A percentile compares a stretch with the other conserved stretches of the same genome.
Evolutionary conservation across 2,329 filamentous ascomycete genomes (phyloP).

Genomic region (Fusarium sp.): DNA sequence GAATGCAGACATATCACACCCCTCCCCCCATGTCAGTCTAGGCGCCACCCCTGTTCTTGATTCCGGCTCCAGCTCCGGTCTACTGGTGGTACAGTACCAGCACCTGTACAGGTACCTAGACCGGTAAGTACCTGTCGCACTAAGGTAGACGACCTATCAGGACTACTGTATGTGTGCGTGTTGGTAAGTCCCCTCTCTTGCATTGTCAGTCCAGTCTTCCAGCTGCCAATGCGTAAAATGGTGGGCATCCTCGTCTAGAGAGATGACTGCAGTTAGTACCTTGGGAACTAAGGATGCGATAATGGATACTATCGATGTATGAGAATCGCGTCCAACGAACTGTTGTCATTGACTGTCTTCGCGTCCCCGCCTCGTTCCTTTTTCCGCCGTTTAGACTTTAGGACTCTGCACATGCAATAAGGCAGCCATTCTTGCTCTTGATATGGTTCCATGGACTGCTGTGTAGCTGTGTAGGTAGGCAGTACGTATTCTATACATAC

Average conservation of each 20-base stretch:
- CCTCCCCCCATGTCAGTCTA: conserved; percentile 21
- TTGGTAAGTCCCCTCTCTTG: conserved; percentile 12
- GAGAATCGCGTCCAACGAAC: not conserved
- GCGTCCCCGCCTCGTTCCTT: not conserved
- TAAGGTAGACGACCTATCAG: not conserved
- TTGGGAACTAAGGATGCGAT: not conserved
- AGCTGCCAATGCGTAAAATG: conserved; percentile 33
- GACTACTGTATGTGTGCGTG: not conserved
- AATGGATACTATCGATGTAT: conserved; percentile 19
- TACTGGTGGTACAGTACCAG: conserved; percentile 34
- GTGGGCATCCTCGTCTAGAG: conserved; percentile 28
- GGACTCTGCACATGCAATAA: not conserved
- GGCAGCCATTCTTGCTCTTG: not conserved
- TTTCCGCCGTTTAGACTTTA: not conserved
- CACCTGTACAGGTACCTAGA: not conserved
- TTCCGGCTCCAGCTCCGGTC: conserved; percentile 45
- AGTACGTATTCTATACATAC: not conserved
- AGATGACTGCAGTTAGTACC: not conserved
- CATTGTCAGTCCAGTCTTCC: conserved; percentile 6
- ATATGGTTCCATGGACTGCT: not conserved
- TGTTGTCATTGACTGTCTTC: not conserved
- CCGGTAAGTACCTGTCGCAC: not conserved
- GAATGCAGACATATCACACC: not conserved
- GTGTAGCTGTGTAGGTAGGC: not conserved
- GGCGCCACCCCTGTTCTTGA: conserved; percentile 35